Conservation (phyloP, 139 green algal genomes). For the Mychonastes homosphaera region DNA sequence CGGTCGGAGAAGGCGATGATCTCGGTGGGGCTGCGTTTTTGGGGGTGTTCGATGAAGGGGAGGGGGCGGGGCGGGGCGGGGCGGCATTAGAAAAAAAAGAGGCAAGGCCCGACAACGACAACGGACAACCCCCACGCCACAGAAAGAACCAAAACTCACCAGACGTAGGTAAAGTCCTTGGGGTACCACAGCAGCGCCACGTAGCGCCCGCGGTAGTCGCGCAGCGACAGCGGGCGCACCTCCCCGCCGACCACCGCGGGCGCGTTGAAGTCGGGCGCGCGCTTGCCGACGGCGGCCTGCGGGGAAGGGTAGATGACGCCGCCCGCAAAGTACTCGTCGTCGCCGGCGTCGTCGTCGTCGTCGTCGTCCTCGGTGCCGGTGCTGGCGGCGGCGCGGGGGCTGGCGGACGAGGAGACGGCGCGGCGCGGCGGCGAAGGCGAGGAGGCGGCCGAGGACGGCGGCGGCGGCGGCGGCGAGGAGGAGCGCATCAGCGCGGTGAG, state of each 20-base stretch:
- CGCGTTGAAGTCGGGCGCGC: slow-evolving; percentile 39
- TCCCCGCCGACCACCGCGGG: slow-evolving; percentile 57
- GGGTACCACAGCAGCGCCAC: slow-evolving; percentile 66
- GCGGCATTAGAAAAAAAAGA: slow-evolving; percentile 33
- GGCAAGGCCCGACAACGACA: slow-evolving; percentile 20
- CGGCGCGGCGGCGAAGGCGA: too few relatives aligned
- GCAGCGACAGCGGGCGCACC: slow-evolving; percentile 38
- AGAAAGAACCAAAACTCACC: not conserved
- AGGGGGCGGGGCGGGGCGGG: not conserved
- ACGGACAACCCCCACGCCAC: slow-evolving; percentile 4
- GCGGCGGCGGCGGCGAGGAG: too few relatives aligned
- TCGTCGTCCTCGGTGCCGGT: too few relatives aligned
- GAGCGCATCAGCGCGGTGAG: too few relatives aligned
- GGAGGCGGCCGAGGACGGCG: too few relatives aligned
- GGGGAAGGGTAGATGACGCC: slow-evolving; percentile 36
- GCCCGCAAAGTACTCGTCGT: slow-evolving; percentile 10
- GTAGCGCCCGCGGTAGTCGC: slow-evolving; percentile 50
- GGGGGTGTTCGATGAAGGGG: too few relatives aligned
- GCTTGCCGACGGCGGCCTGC: slow-evolving; percentile 30
- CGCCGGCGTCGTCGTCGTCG: not conserved
- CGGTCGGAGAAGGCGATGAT: slow-evolving; percentile 79
- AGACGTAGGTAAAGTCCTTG: slow-evolving; percentile 60
- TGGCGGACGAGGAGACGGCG: too few relatives aligned
- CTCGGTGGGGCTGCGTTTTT: slow-evolving; percentile 55
- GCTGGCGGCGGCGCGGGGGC: too few relatives aligned